Evolutionary conservation across 257 asterid species (phyloP).

Genomic region (Verbascum thapsus): DNA sequence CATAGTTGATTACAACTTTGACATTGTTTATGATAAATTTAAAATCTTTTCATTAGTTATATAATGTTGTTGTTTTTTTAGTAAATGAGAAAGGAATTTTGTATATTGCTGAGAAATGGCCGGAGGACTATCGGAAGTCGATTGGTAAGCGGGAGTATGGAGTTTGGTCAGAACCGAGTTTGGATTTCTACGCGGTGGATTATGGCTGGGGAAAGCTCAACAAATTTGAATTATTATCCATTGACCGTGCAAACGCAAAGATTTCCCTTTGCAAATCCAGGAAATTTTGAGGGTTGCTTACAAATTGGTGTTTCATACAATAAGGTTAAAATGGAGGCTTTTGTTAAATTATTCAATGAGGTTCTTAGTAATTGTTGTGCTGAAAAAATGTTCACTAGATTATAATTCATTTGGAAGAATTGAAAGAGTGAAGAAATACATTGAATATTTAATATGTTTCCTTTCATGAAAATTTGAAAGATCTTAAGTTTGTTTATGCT

Average conservation of each 20-base stretch:
- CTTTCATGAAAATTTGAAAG: no score
- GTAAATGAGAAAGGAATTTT: constrained; percentile 32
- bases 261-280: constrained; percentile 35
- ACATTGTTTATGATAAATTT: no score
- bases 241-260: constrained; percentile 27
- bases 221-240: constrained; percentile 38
- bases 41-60: no score
- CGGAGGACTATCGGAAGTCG: neutral
- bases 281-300: constrained; percentile 37
- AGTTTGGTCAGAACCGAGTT: constrained; percentile 33
- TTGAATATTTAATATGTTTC: no score
- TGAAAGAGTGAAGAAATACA: no score
- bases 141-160: constrained; percentile 25
- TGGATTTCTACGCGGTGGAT: constrained; percentile 39
- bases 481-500: no score
- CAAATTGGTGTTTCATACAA: constrained; percentile 41
- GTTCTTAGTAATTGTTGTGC: no score
- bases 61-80: no score
- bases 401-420: no score
- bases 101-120: constrained; percentile 30
- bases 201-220: constrained; percentile 52
- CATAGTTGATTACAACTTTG: no score
- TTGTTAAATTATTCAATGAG: constrained; percentile 22
- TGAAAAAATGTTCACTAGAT: no score
- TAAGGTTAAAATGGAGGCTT: constrained; percentile 34